Evolutionary conservation across 805 yeast species (phyloP).

Genomic region (Zygosaccharomyces rouxii): DNA sequence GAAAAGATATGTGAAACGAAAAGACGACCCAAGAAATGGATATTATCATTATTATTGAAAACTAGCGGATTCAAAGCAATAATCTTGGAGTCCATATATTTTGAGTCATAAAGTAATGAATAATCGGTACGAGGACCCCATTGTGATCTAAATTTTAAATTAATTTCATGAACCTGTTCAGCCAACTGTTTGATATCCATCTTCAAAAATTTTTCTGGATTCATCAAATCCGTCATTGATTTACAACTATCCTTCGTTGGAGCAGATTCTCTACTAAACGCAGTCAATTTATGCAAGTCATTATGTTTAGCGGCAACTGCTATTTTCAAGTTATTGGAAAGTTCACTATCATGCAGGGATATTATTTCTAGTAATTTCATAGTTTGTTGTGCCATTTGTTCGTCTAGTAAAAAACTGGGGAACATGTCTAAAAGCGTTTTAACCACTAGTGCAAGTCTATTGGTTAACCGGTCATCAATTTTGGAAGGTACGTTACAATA

Average conservation of each 20-base stretch:
- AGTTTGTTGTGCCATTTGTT: conserved; percentile 53
- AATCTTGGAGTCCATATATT: conserved; percentile 27
- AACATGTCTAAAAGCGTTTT: conserved; percentile 54
- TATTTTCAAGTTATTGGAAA: conserved; percentile 50
- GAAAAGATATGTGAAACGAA: conserved; percentile 63
- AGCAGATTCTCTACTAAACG: conserved; percentile 17
- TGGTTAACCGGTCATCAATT: conserved; percentile 41
- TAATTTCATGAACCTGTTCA: conserved; percentile 59
- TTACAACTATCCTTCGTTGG: conserved; percentile 9
- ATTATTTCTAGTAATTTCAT: conserved; percentile 48
- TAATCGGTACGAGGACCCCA: conserved; percentile 85
- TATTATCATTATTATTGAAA: conserved; percentile 58
- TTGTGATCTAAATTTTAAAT: conserved; percentile 52
- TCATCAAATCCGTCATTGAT: conserved; percentile 27
- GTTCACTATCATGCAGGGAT: conserved; percentile 45
- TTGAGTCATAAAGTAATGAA: conserved; percentile 59
- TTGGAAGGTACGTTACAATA: conserved; percentile 29
- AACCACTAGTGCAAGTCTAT: conserved; percentile 50
- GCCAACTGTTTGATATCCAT: conserved; percentile 54
- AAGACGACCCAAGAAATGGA: conserved; percentile 75
- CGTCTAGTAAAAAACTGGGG: conserved; percentile 66
- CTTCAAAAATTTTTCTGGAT: conserved; percentile 49
- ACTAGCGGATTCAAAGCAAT: conserved; percentile 66
- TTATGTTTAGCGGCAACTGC: conserved; percentile 50
- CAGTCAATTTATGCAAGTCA: conserved; percentile 37